phyloP scores from a whole-genome alignment of 495 filamentous ascomycete species.

The Barbatosphaeria neglecta region DNA sequence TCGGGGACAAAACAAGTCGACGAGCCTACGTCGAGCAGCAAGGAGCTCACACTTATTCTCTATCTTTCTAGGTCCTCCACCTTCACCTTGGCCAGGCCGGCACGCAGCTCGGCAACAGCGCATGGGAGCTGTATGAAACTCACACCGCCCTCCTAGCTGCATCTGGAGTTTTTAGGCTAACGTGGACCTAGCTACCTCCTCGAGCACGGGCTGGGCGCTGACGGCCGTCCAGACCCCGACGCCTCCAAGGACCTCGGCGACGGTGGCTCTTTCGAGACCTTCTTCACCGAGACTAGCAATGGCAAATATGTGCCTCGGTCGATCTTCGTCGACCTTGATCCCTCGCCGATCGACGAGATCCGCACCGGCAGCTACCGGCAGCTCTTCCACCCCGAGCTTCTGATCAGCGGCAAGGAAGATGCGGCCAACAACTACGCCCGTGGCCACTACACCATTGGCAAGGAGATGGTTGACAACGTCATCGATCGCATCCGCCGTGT shows the following conservation, averaged over 20 bases:
- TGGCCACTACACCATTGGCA: conserved; percentile 88
- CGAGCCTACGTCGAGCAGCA: too few relatives aligned
- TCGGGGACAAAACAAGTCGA: too few relatives aligned
- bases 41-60: not conserved
- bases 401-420: conserved; percentile 90
- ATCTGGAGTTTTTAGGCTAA: conserved; percentile 5
- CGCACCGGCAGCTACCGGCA: conserved; percentile 71
- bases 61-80: conserved; percentile 57
- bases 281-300: conserved; percentile 77
- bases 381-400: conserved; percentile 78
- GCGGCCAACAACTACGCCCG: conserved; percentile 92
- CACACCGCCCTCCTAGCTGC: conserved; percentile 26
- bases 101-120: conserved; percentile 84
- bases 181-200: conserved; percentile 59
- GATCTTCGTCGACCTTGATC: conserved; percentile 82
- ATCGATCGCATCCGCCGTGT: conserved; percentile 78
- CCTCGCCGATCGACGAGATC: conserved; percentile 87
- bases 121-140: conserved; percentile 78
- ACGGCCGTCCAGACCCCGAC: conserved; percentile 60
- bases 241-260: conserved; percentile 48
- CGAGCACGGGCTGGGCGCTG: conserved; percentile 73
- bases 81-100: conserved; percentile 91
- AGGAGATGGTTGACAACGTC: conserved; percentile 77
- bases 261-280: conserved; percentile 71
- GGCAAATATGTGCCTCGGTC: conserved; percentile 88